Evolutionary conservation across 768 basidiomycete species (phyloP), one percentile per base, ranked within the genome.

Genomic region (Sporobolomyces roseus): DNA sequence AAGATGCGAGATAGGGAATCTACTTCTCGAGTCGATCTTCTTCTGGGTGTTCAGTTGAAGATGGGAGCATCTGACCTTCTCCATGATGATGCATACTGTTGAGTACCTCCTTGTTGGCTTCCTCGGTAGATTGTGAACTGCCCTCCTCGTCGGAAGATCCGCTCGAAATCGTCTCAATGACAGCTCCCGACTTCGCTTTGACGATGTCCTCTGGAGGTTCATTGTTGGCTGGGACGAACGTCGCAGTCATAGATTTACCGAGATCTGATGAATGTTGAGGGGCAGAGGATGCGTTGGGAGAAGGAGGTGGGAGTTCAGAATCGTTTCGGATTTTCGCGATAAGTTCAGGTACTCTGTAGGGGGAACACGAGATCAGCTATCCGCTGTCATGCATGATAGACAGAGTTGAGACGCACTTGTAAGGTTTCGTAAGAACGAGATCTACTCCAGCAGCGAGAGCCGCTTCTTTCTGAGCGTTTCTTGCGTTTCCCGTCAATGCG

Each of bases 401-500:
- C 25, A 41, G 38, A 17, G 10, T 10, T 46, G 45, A 46, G 45
- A 45, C 68, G 51, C 48, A 65, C 70, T 71, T 71, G 65, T 74
- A 76, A 10, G 75, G 75, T 54, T 76, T 76, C 6, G 75, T 72
- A 0, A 74, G 58, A 16, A 74, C 70, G 13, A 48, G 63, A 19
- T 76, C 71, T 65, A 75, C 71, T 1, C 75, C 74, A 3, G 66
- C 65, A 0, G 65, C 72, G 29, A 73, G 61, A 17, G 72, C 75
- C 25, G 67, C 49, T 29, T 73, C 45, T 8, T 73, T 64, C 50
- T 76, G 76, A 4, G 56, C 73, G 7, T 23, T 41, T 10, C 76
- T 61, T 0, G 76, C 75, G 60, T 75, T 76, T 3, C 75, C 76
- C 13, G 73, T 76, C 35, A 75, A 46, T 3, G 68, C 75, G 27